Evolutionary conservation across 2,329 filamentous ascomycete species (phyloP).

Genomic region (Ophiognomonia clavigignenti-juglandacearum): DNA sequence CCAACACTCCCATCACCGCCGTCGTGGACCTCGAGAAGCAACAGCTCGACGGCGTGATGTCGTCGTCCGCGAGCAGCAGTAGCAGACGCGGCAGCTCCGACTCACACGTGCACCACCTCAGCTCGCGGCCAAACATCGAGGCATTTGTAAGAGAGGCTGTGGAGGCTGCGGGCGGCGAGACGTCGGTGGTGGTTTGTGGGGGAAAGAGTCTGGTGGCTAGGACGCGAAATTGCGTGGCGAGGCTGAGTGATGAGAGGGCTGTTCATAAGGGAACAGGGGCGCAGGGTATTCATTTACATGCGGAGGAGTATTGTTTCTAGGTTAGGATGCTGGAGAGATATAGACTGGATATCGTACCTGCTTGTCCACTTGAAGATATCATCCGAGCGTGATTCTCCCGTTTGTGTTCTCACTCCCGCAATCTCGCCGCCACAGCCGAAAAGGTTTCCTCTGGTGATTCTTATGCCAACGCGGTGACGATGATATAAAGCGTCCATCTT

Average conservation of each 20-base stretch:
- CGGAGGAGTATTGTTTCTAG: conserved; percentile 49
- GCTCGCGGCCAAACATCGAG: conserved; percentile 44
- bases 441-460: too few relatives aligned
- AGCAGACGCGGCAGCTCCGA: conserved; percentile 25
- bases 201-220: conserved; percentile 49
- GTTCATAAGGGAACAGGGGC: conserved; percentile 62
- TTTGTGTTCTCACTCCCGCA: too few relatives aligned
- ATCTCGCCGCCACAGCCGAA: too few relatives aligned
- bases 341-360: too few relatives aligned
- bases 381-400: too few relatives aligned
- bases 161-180: conserved; percentile 55
- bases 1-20: conserved; percentile 3
- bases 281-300: conserved; percentile 56
- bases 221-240: conserved; percentile 51
- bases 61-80: too few relatives aligned
- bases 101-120: conserved; percentile 40
- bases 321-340: too few relatives aligned
- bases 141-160: conserved; percentile 48
- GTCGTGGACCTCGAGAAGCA: conserved; percentile 20
- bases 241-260: conserved; percentile 54
- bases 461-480: too few relatives aligned
- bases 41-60: conserved; percentile 18
- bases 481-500: too few relatives aligned
- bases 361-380: too few relatives aligned
- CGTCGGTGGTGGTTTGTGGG: conserved; percentile 56